Percentiles rank a stretch among this genome's conserved stretches.
These are phyloP conservation scores for Bassia scoparia DNA, from an alignment of 148 eudicot genomes.

Conservation along the genomic window DNA sequence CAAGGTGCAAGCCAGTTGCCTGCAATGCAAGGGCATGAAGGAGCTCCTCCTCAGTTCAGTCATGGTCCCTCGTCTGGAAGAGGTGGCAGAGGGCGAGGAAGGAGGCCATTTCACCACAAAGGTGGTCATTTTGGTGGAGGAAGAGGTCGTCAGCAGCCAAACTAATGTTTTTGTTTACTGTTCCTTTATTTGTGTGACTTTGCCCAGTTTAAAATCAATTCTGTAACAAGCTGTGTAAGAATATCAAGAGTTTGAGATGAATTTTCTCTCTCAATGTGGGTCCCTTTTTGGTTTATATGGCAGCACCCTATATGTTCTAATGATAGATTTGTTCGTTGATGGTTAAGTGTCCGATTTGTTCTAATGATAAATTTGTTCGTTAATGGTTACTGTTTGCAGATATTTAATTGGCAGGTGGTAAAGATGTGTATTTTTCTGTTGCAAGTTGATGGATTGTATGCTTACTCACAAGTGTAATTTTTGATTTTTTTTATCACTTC, in stretches of 20 bases:
- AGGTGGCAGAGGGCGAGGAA: conserved; percentile 53
- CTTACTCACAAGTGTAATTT: conserved; percentile 62
- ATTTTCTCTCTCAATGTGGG: not conserved
- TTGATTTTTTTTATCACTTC: not conserved
- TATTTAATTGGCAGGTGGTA: conserved; percentile 64
- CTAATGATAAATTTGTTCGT: not conserved
- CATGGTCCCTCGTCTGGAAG: conserved; percentile 37
- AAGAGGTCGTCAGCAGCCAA: conserved; percentile 40
- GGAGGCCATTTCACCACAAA: conserved; percentile 40
- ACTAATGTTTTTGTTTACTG: conserved; percentile 14
- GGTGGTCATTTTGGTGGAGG: conserved; percentile 63
- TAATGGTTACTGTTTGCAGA: not conserved
- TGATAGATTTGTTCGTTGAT: not conserved
- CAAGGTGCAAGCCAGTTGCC: conserved; percentile 36
- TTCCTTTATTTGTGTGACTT: not conserved
- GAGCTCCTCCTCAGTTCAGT: conserved; percentile 34
- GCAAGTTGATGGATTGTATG: conserved; percentile 78
- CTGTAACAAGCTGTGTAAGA: not conserved
- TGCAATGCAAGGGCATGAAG: conserved; percentile 30
- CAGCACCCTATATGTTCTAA: not conserved
- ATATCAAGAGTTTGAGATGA: not conserved
- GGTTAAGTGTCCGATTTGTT: not conserved
- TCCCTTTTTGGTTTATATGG: not conserved
- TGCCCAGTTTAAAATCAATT: not conserved
- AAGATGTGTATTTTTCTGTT: conserved; percentile 67